Evolutionary conservation across 2,329 filamentous ascomycete genomes (phyloP).

Genomic region (Plectosphaerella cucumerina): DNA sequence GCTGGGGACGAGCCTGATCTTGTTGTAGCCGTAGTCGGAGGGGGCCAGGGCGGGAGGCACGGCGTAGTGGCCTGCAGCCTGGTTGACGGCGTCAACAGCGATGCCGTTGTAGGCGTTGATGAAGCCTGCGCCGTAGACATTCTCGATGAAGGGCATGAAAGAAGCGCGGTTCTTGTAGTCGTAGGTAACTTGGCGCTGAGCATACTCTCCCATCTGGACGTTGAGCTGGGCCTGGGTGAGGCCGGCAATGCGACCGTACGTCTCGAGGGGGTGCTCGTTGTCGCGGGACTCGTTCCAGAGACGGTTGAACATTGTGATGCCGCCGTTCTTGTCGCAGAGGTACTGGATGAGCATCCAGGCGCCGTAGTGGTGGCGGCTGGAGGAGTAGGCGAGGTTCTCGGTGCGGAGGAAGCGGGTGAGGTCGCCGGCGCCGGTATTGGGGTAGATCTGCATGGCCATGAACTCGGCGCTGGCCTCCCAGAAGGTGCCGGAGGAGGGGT

Average conservation of each 20-base stretch:
- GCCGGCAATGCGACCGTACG: neutral
- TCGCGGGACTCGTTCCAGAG: constrained; percentile 1
- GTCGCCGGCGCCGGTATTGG: neutral
- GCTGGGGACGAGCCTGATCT: constrained; percentile 1
- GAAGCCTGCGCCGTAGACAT: constrained; percentile 1
- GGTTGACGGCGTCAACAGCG: constrained; percentile 1
- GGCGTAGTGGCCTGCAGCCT: neutral
- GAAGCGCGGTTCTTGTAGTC: constrained; percentile 1
- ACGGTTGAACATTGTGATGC: neutral
- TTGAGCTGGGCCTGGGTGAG: neutral
- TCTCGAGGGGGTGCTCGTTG: neutral
- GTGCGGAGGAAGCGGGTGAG: constrained; percentile 3
- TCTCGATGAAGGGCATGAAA: constrained; percentile 1
- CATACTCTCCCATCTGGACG: constrained; percentile 1
- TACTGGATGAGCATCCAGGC: constrained; percentile 3
- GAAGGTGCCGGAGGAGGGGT: neutral
- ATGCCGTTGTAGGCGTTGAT: constrained; percentile 1
- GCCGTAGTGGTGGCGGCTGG: constrained; percentile 1
- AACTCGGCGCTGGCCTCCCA: constrained; percentile 2
- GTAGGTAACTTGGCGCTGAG: constrained; percentile 1
- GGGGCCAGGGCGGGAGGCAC: neutral
- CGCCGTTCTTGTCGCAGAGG: neutral
- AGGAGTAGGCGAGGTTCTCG: constrained; percentile 1
- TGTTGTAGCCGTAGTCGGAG: constrained; percentile 4
- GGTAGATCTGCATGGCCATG: constrained; percentile 3